Conservation (phyloP, 192 early-diverging fungal species). For the Jimgerdemannia flammicorona region DNA sequence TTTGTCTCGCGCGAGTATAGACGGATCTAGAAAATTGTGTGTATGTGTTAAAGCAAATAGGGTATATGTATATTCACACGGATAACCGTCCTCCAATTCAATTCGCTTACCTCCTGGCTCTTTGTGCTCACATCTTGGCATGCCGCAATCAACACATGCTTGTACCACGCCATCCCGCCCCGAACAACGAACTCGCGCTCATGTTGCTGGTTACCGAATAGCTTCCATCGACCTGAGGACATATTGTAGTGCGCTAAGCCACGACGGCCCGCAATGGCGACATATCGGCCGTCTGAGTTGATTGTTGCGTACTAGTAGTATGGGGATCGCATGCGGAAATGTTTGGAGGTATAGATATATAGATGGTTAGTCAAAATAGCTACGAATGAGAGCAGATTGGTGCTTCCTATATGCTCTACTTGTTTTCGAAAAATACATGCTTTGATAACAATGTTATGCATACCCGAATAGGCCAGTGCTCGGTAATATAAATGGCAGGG, state of each 20-base stretch:
- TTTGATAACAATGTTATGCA: neutral
- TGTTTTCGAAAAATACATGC: too few relatives aligned
- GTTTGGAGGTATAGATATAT: neutral
- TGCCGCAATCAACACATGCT: conserved; percentile 60
- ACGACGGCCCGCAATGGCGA: conserved; percentile 82
- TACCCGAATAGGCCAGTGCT: conserved; percentile 83
- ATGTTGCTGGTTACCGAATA: conserved; percentile 84
- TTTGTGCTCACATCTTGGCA: conserved; percentile 35
- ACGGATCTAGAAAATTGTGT: conserved; percentile 46
- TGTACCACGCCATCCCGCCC: conserved; percentile 75
- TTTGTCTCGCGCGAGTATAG: conserved; percentile 72
- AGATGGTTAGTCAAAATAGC: neutral
- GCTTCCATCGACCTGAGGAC: conserved; percentile 74
- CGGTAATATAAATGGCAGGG: conserved; percentile 68
- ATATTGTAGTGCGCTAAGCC: conserved; percentile 81
- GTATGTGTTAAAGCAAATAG: too few relatives aligned
- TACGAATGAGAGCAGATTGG: too few relatives aligned
- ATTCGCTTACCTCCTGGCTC: neutral
- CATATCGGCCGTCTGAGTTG: conserved; percentile 62
- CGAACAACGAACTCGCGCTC: conserved; percentile 67
- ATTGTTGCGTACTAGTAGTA: conserved; percentile 58
- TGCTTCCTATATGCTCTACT: too few relatives aligned
- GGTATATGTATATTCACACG: too few relatives aligned
- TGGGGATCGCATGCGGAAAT: neutral
- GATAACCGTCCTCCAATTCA: too few relatives aligned